These are phyloP conservation scores for Ceratocystis variospora DNA, from an alignment of 2,329 filamentous ascomycete species.

Conservation along the genomic window DNA sequence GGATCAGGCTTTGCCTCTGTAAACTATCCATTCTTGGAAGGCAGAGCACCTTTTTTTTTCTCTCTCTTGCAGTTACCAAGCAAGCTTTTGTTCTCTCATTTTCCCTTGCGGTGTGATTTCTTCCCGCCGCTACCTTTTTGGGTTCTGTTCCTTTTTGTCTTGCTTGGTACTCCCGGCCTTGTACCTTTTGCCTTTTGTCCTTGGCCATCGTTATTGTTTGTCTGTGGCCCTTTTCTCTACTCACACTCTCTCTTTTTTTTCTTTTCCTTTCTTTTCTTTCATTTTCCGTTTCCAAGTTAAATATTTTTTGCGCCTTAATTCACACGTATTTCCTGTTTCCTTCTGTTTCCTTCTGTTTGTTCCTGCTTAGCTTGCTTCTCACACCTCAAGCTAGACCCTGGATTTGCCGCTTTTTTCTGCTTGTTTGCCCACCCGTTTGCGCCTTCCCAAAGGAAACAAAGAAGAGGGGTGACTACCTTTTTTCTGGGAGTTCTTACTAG, in stretches of 20 bases:
- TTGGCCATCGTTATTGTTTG: background rate
- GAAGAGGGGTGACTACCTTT: slow-evolving; percentile 4
- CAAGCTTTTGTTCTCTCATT: background rate
- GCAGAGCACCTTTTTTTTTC: background rate
- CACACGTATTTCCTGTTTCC: background rate
- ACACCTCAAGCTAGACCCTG: background rate
- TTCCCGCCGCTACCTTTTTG: background rate
- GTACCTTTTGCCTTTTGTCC: background rate
- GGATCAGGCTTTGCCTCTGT: background rate
- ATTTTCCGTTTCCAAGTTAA: background rate
- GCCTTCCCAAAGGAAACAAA: background rate
- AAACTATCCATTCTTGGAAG: background rate
- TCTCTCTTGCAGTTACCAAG: background rate
- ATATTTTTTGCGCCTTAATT: background rate
- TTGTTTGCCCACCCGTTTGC: background rate
- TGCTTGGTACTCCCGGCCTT: background rate
- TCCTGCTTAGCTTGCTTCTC: background rate
- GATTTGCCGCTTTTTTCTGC: background rate
- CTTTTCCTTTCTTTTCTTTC: background rate
- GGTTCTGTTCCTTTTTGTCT: background rate
- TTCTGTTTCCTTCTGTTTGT: background rate
- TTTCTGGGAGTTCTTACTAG: background rate
- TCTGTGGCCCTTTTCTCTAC: background rate
- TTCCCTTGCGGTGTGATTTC: background rate
- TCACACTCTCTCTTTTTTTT: background rate